Conservation (phyloP, 768 basidiomycete genomes). For the Collybiopsis confluens region DNA sequence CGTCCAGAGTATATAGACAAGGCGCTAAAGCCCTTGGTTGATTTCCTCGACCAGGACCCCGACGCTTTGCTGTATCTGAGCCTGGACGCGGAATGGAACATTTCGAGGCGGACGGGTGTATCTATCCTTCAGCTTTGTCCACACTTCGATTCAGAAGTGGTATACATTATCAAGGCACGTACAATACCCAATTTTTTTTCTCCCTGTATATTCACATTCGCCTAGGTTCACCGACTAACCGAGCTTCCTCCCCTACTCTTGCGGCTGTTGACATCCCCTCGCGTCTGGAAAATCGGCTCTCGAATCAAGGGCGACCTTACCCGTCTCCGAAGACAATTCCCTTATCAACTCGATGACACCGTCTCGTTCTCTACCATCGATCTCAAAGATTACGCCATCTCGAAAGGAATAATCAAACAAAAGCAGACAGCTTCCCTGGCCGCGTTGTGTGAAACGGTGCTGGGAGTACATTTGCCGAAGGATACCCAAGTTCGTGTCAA, state of each 20-base stretch:
- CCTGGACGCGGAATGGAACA: conserved; percentile 16
- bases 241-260: conserved; percentile 3
- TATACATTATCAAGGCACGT: conserved; percentile 11
- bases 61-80: not conserved
- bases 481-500: not conserved
- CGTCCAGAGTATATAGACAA: conserved; percentile 9
- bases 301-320: conserved; percentile 14
- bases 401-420: conserved; percentile 3
- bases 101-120: conserved; percentile 11
- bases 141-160: conserved; percentile 4
- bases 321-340: conserved; percentile 14
- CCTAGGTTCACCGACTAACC: conserved; percentile 4
- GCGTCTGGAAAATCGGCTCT: conserved; percentile 12
- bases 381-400: conserved; percentile 12
- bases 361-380: conserved; percentile 11
- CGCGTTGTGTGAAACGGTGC: conserved; percentile 6
- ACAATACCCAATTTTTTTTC: not conserved
- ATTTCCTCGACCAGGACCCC: conserved; percentile 8
- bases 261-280: not conserved
- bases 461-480: conserved; percentile 9
- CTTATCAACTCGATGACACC: conserved; percentile 2
- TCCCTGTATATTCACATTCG: not conserved
- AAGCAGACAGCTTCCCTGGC: conserved; percentile 8
- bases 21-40: conserved; percentile 19
- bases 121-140: conserved; percentile 15